A percentile compares a stretch with the other conserved stretches of the same genome.
Conservation (phyloP, 108 stramenopile species). For the Aurantiochytrium sp. region DNA sequence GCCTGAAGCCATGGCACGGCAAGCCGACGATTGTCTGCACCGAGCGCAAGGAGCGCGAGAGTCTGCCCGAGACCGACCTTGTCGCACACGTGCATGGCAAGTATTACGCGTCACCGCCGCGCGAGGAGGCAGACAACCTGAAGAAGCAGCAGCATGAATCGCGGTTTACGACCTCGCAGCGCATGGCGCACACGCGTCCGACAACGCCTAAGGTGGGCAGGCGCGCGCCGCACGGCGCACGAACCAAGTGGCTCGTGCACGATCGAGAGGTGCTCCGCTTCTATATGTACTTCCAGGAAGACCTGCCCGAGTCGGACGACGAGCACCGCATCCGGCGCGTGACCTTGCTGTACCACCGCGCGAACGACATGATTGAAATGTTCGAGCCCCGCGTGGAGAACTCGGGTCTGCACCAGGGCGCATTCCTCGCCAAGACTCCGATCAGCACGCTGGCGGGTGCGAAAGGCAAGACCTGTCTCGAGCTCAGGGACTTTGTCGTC, state of each 20-base stretch:
- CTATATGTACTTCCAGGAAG: slow-evolving; percentile 2
- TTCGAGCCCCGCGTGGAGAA: not conserved
- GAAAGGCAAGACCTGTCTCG: not conserved
- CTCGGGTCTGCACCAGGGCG: not conserved
- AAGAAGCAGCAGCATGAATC: not conserved
- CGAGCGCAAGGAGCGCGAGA: slow-evolving; percentile 14
- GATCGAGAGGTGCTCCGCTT: not conserved
- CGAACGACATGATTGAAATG: not conserved
- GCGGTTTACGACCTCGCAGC: not conserved
- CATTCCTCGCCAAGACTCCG: not conserved
- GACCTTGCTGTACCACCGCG: not conserved
- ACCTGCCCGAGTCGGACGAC: not conserved
- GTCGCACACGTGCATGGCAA: not conserved
- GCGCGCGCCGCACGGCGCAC: not conserved
- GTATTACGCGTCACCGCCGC: not conserved
- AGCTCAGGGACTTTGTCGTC: not conserved
- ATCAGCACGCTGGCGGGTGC: not conserved
- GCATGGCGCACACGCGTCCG: not conserved
- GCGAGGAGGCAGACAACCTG: not conserved
- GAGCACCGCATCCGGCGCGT: not conserved
- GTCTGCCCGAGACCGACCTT: not conserved
- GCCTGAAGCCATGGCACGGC: not conserved
- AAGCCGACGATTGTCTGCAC: not conserved
- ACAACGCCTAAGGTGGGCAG: not conserved
- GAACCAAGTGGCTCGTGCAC: slow-evolving; percentile 4